Conservation (phyloP, 2,329 filamentous ascomycete genomes). For the Aureobasidium lini region DNA sequence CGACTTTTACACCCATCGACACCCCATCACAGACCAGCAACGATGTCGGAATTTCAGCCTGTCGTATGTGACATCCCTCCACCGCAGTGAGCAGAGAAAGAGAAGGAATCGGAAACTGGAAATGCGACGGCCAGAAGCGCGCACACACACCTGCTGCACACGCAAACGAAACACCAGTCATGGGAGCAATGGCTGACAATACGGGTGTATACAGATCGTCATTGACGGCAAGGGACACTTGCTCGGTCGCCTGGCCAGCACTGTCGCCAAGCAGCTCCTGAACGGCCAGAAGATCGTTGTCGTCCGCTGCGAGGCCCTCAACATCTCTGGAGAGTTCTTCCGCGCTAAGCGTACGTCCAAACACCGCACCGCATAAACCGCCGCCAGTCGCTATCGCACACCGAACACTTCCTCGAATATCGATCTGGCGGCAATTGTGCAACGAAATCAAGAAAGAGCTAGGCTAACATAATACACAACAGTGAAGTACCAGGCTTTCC, state of each 20-base stretch:
- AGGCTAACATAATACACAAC: conserved; percentile 28
- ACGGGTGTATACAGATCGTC: conserved; percentile 60
- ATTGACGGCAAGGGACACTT: conserved; percentile 99
- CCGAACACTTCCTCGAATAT: neutral
- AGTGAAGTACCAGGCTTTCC: conserved; percentile 99
- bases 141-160: conserved; percentile 1
- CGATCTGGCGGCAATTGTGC: conserved; percentile 1
- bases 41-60: conserved; percentile 58
- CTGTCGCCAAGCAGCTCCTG: conserved; percentile 97
- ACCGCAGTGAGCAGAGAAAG: conserved; percentile 1
- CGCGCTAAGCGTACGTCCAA: conserved; percentile 92
- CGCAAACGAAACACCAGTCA: neutral
- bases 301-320: conserved; percentile 97
- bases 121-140: neutral
- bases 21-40: conserved; percentile 25
- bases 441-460: conserved; percentile 11
- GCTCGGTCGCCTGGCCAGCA: conserved; percentile 96
- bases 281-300: conserved; percentile 99
- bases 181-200: conserved; percentile 14
- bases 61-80: conserved; percentile 45
- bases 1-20: conserved; percentile 8
- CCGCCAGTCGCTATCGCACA: neutral
- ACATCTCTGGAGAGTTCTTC: conserved; percentile 99
- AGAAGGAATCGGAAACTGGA: neutral
- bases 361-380: conserved; percentile 9